Evolutionary conservation across 495 filamentous ascomycete species (phyloP).

Genomic region (Astrothelium macrocarpum): DNA sequence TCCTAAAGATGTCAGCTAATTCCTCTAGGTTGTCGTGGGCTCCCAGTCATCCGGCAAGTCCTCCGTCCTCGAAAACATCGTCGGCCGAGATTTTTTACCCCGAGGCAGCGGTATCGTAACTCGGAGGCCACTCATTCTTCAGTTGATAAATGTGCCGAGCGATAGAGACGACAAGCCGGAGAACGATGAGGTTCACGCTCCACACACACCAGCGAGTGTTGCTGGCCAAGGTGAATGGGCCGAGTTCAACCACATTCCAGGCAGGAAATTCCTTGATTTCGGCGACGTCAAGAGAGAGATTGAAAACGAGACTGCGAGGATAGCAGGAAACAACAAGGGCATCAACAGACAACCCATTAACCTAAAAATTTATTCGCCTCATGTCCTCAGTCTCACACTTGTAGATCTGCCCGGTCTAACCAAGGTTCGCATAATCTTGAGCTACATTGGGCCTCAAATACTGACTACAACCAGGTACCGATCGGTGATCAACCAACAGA

Average conservation of each 20-base stretch:
- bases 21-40: conserved; percentile 80
- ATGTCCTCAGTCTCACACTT: conserved; percentile 91
- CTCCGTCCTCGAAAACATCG: conserved; percentile 98
- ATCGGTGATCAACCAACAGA: conserved; percentile 97
- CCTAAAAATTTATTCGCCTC: conserved; percentile 95
- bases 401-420: conserved; percentile 94
- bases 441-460: conserved; percentile 2
- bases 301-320: conserved; percentile 88
- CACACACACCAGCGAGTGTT: conserved; percentile 60
- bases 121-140: conserved; percentile 83
- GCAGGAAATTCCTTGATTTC: conserved; percentile 87
- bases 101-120: conserved; percentile 96
- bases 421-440: conserved; percentile 52
- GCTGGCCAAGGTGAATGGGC: conserved; percentile 79
- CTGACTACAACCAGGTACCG: conserved; percentile 51
- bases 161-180: conserved; percentile 63
- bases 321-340: conserved; percentile 96
- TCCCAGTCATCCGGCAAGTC: conserved; percentile 98
- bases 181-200: conserved; percentile 51
- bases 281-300: conserved; percentile 89
- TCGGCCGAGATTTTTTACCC: conserved; percentile 92
- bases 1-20: neutral
- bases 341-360: conserved; percentile 98
- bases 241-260: conserved; percentile 90
- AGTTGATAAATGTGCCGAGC: conserved; percentile 93